These are phyloP conservation scores for Hippophae gyantsensis DNA, from an alignment of 306 rosid species.

Conservation along the genomic window DNA sequence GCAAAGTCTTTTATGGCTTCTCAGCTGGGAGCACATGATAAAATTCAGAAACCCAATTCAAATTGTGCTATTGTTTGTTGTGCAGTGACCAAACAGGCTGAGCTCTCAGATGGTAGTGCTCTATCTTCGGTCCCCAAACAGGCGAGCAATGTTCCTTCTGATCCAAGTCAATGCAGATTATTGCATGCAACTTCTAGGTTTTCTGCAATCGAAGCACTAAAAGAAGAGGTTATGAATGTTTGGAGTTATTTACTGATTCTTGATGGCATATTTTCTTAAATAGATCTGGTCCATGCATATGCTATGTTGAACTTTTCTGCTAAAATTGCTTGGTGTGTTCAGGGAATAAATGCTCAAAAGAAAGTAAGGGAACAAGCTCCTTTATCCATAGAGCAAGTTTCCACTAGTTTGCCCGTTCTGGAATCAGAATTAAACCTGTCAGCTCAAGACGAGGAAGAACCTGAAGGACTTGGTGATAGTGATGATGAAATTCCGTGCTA, in stretches of 20 bases:
- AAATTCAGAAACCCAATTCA: slow-evolving; percentile 19
- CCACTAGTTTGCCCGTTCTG: slow-evolving; percentile 10
- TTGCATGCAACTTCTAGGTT: slow-evolving; percentile 29
- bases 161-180: slow-evolving; percentile 28
- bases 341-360: slow-evolving; percentile 36
- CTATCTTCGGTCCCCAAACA: slow-evolving; percentile 34
- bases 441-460: slow-evolving; percentile 30
- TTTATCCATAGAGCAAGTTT: slow-evolving; percentile 23
- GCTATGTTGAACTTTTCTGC: slow-evolving; percentile 4
- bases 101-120: slow-evolving; percentile 25
- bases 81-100: slow-evolving; percentile 22
- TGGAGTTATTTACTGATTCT: slow-evolving; percentile 11
- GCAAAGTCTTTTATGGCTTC: slow-evolving; percentile 18
- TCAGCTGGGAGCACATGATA: slow-evolving; percentile 19
- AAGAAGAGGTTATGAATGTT: slow-evolving; percentile 45
- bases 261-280: slow-evolving; percentile 6
- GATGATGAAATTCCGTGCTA: slow-evolving; percentile 39
- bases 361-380: slow-evolving; percentile 26
- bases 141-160: slow-evolving; percentile 18
- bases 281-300: slow-evolving; percentile 18
- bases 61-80: slow-evolving; percentile 22
- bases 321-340: slow-evolving; percentile 29
- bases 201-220: slow-evolving; percentile 23
- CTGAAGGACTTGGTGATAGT: slow-evolving; percentile 17
- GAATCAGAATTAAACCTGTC: slow-evolving; percentile 34